Evolutionary conservation across 2,329 filamentous ascomycete species (phyloP).

Genomic region (Penicillium sp.): DNA sequence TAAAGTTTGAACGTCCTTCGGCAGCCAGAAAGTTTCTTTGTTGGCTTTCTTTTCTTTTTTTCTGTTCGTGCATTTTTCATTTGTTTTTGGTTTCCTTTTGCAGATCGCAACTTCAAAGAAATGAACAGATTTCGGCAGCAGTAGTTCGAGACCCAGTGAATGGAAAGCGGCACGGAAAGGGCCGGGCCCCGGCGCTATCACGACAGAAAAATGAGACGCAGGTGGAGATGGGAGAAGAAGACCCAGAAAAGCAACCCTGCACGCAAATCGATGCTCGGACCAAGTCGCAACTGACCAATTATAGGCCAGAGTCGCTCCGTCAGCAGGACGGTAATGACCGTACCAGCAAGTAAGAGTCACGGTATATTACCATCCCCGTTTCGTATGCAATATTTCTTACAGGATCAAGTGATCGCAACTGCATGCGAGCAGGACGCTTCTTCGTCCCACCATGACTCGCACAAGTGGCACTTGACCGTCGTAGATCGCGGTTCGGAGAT

Average conservation of each 20-base stretch:
- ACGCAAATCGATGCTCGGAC: slow-evolving; percentile 19
- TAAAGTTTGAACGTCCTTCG: slow-evolving; percentile 16
- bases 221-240: slow-evolving; percentile 1
- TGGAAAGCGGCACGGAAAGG: slow-evolving; percentile 38
- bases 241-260: slow-evolving; percentile 5
- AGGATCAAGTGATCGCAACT: slow-evolving; percentile 62
- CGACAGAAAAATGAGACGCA: slow-evolving; percentile 16
- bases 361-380: slow-evolving; percentile 33
- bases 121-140: background rate
- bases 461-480: slow-evolving; percentile 26
- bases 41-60: slow-evolving; percentile 3
- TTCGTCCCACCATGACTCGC: slow-evolving; percentile 28
- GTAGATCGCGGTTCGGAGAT: slow-evolving; percentile 37
- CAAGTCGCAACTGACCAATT: slow-evolving; percentile 21
- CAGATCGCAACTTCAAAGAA: background rate
- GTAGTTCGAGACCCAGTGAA: background rate
- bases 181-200: slow-evolving; percentile 32
- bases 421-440: slow-evolving; percentile 54
- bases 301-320: slow-evolving; percentile 12
- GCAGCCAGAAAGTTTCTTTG: slow-evolving; percentile 9
- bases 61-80: background rate
- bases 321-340: slow-evolving; percentile 25
- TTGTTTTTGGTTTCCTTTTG: slow-evolving; percentile 1
- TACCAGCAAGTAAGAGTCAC: slow-evolving; percentile 19
- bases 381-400: slow-evolving; percentile 13